Percentiles rank a stretch among this genome's conserved stretches.
phyloP scores from a whole-genome alignment of 805 yeast genomes.

The Clavispora fructus region DNA sequence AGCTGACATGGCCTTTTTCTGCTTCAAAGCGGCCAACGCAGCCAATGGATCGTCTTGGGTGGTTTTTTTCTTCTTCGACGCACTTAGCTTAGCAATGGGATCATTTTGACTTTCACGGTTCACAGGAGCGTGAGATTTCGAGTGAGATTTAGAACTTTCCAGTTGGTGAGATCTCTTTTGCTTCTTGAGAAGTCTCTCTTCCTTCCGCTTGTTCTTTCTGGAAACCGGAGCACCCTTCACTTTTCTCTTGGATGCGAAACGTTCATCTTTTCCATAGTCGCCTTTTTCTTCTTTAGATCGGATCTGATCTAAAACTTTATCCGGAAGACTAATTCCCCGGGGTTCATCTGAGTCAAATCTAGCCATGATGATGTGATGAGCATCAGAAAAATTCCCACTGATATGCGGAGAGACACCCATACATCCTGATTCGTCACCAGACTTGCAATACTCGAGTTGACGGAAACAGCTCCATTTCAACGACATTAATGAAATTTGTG shows the following conservation, averaged over 20 bases:
- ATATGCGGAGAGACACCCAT: slow-evolving; percentile 1
- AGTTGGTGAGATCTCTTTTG: slow-evolving; percentile 19
- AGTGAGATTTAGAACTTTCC: background rate
- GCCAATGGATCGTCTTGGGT: slow-evolving; percentile 15
- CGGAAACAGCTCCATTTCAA: no score
- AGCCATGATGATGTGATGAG: slow-evolving; percentile 7
- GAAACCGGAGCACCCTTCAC: slow-evolving; percentile 16
- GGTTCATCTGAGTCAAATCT: slow-evolving; percentile 9
- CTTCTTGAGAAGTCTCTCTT: slow-evolving; percentile 28
- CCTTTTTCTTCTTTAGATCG: slow-evolving; percentile 37
- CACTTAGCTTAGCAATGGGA: slow-evolving; percentile 3
- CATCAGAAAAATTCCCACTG: background rate
- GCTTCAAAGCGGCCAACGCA: slow-evolving; percentile 15
- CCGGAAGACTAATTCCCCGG: slow-evolving; percentile 55
- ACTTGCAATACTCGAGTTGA: no score
- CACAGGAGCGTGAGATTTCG: background rate
- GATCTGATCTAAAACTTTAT: slow-evolving; percentile 48
- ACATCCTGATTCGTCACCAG: background rate
- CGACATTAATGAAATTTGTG: no score
- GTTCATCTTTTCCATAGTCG: slow-evolving; percentile 34
- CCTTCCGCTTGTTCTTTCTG: slow-evolving; percentile 32
- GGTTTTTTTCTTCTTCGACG: slow-evolving; percentile 15
- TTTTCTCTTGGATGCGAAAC: slow-evolving; percentile 22
- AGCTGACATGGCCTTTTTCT: slow-evolving; percentile 2
- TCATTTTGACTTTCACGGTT: background rate